These are phyloP conservation scores for Nicotiana undulata DNA, from an alignment of 257 asterid species.

Conservation along the genomic window DNA sequence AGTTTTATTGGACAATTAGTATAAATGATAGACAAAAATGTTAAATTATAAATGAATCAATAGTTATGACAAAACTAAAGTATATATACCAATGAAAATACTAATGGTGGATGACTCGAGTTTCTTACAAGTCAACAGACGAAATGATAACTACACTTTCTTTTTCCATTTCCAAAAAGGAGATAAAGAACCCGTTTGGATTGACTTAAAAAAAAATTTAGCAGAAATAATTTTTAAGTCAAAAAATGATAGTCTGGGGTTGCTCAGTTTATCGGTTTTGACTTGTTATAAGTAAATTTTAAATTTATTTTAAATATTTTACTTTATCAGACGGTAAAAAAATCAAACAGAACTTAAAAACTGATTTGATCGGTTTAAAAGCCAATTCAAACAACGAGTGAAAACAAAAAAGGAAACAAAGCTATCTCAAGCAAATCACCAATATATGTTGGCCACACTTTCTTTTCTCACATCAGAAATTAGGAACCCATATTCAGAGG, in stretches of 20 bases:
- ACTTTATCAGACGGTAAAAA: no score
- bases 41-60: slow-evolving; percentile 1
- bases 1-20: background rate
- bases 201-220: no score
- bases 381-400: no score
- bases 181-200: background rate
- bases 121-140: slow-evolving; percentile 13
- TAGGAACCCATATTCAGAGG: slow-evolving; percentile 21
- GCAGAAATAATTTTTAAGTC: no score
- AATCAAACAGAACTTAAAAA: no score
- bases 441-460: slow-evolving; percentile 13
- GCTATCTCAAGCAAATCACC: slow-evolving; percentile 2
- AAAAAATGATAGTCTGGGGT: no score
- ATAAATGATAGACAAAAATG: background rate
- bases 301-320: no score
- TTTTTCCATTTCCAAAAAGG: slow-evolving; percentile 7
- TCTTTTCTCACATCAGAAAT: slow-evolving; percentile 5
- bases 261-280: no score
- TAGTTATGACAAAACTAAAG: background rate
- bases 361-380: no score
- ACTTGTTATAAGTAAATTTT: no score
- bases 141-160: slow-evolving; percentile 12
- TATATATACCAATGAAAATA: background rate
- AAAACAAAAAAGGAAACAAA: no score
- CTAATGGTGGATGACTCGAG: slow-evolving; percentile 13